phyloP scores from a whole-genome alignment of 2,329 filamentous ascomycete species.

The Cladorrhinum sp. region DNA sequence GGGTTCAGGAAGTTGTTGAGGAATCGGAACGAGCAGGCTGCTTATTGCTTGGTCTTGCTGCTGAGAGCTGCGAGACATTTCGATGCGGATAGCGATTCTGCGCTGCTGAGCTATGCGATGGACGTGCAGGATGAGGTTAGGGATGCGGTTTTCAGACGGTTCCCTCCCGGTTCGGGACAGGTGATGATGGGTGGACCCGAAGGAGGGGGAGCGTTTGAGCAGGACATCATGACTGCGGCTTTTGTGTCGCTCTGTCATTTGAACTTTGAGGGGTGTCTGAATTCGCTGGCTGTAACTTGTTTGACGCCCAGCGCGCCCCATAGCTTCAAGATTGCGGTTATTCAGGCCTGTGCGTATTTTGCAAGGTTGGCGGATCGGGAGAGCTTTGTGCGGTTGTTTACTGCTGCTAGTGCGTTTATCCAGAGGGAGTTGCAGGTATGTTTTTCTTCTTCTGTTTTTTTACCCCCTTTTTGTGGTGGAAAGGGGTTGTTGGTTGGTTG shows the following conservation, averaged over 20 bases:
- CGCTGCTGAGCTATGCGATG: slow-evolving; percentile 63
- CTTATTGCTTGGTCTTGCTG: slow-evolving; percentile 62
- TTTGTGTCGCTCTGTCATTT: slow-evolving; percentile 64
- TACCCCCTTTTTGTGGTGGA: not conserved
- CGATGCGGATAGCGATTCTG: slow-evolving; percentile 58
- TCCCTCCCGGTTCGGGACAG: slow-evolving; percentile 35
- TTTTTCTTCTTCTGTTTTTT: no score
- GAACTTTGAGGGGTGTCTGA: slow-evolving; percentile 56
- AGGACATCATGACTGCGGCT: slow-evolving; percentile 62
- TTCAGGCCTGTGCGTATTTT: slow-evolving; percentile 62
- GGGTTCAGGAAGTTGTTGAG: slow-evolving; percentile 59
- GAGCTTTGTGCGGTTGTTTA: slow-evolving; percentile 54
- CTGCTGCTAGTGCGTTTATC: slow-evolving; percentile 54
- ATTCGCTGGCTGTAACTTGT: slow-evolving; percentile 55
- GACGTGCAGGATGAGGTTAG: slow-evolving; percentile 68
- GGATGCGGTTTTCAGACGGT: slow-evolving; percentile 60
- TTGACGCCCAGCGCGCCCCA: slow-evolving; percentile 55
- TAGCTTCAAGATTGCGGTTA: slow-evolving; percentile 59
- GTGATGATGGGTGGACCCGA: slow-evolving; percentile 1
- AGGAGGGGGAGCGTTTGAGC: slow-evolving; percentile 54
- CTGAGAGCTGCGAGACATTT: slow-evolving; percentile 64
- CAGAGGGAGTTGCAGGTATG: slow-evolving; percentile 54
- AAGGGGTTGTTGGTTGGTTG: no score
- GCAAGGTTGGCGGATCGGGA: slow-evolving; percentile 47
- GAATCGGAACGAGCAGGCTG: slow-evolving; percentile 63